These are phyloP conservation scores for Colletotrichum caudatum DNA, from an alignment of 2,329 filamentous ascomycete genomes.

Conservation along the genomic window DNA sequence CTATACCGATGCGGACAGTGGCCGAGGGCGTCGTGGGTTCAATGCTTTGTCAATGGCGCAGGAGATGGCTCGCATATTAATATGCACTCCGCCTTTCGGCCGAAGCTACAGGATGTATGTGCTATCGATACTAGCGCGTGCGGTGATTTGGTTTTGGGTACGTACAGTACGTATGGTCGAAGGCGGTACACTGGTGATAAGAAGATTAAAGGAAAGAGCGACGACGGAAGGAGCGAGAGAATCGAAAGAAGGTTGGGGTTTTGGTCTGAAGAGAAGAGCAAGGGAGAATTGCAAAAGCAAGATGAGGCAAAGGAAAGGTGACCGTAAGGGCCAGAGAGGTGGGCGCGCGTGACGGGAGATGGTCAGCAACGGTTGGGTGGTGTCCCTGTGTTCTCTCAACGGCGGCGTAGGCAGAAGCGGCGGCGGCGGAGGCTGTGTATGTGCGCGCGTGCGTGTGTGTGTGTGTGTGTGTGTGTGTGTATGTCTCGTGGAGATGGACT, in stretches of 20 bases:
- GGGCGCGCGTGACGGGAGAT: conserved; percentile 35
- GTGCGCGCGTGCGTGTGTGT: too few species aligned
- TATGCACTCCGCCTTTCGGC: conserved; percentile 33
- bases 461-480: neutral
- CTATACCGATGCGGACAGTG: conserved; percentile 23
- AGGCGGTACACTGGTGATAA: conserved; percentile 10
- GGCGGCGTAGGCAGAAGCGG: conserved; percentile 27
- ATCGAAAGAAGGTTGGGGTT: conserved; percentile 6
- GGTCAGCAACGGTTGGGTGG: conserved; percentile 32
- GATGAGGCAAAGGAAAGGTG: conserved; percentile 1
- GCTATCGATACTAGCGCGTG: conserved; percentile 30
- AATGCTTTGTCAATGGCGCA: conserved; percentile 35
- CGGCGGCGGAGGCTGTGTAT: neutral
- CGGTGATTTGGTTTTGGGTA: neutral
- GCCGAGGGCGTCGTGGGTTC: conserved; percentile 32
- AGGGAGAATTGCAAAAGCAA: conserved; percentile 11
- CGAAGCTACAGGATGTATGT: conserved; percentile 13
- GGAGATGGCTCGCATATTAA: conserved; percentile 39
- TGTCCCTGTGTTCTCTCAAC: conserved; percentile 23
- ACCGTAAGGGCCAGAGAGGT: conserved; percentile 23
- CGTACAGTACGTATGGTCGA: conserved; percentile 10
- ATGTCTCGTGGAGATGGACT: conserved; percentile 34
- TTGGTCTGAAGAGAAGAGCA: conserved; percentile 7
- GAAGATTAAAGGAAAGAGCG: neutral
- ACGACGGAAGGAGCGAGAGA: conserved; percentile 16